Base-by-base conservation (phyloP, 257 asterid genomes). In the Galeopsis tetrahit region DNA sequence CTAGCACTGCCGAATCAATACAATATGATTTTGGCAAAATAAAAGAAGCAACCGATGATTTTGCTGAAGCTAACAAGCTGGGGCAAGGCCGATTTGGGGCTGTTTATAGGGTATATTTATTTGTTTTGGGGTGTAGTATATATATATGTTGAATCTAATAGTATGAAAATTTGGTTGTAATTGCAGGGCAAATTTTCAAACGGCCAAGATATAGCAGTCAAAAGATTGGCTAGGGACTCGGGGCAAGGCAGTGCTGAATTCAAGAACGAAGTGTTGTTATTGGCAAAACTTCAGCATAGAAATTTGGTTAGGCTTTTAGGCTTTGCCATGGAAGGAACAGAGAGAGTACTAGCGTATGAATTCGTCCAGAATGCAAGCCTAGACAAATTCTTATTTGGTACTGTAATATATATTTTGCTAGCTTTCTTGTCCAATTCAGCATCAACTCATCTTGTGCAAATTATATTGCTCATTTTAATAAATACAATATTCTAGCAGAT, bases 31-130 rank as follows among this genome's bases (percentile, higher is more conserved):
- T 81, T 48, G 15, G 53, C 42, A 63, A 0, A 21, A 74, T 81
- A 3, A 77, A 69, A 77, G 73, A 72, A 10, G 85, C 82, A 61
- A 77, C 85, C 1, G 2, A 35, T 33, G 65, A 66, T 74, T 81
- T 81, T 21, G 32, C 66, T 4, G 75, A 77, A 36, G 66, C 46
- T 43, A 73, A 77, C 60, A 81, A 81, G 63, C 40, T 81, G 49
- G 77, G 85, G 34, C 57, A 77, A 52, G 85, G 82, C 38, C 82
- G 82, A 42, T 81, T 81, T 62, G 85, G 85, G 13, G 66, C 74
- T 40, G 82, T 81, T 40, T 77, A 81, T 51, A 74, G 15, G 82
- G 85, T 81, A 74, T 33, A 7, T 21, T 21, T 21, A 21, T 21
- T 21, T 21, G 28, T 21, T 21, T 21, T 21, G 28, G 28, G 28